These are phyloP conservation scores for Lactarius psammicola DNA, from an alignment of 768 basidiomycete species.

Conservation along the genomic window DNA sequence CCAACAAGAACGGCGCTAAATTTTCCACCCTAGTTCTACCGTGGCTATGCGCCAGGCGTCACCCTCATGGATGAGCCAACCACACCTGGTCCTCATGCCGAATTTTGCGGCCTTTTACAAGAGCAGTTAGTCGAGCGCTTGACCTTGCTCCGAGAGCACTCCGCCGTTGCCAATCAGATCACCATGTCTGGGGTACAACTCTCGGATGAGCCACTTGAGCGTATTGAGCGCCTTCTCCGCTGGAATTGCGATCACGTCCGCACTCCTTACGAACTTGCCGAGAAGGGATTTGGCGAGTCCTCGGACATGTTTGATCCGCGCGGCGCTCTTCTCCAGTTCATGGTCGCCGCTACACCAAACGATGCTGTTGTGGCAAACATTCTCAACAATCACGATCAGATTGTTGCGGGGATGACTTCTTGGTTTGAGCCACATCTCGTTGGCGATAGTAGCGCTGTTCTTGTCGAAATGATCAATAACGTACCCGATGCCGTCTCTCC, in stretches of 20 bases:
- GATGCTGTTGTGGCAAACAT: conserved; percentile 49
- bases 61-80: conserved; percentile 33
- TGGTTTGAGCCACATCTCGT: conserved; percentile 46
- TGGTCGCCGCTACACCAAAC: conserved; percentile 67
- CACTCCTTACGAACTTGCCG: conserved; percentile 41
- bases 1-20: neutral
- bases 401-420: conserved; percentile 50
- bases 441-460: conserved; percentile 41
- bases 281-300: conserved; percentile 18
- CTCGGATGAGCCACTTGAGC: conserved; percentile 30
- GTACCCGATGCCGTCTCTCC: conserved; percentile 79
- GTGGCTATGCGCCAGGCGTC: conserved; percentile 50
- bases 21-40: conserved; percentile 59
- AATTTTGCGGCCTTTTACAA: conserved; percentile 50
- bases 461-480: conserved; percentile 48
- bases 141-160: conserved; percentile 31
- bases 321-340: conserved; percentile 72
- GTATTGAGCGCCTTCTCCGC: conserved; percentile 47
- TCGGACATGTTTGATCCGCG: conserved; percentile 39
- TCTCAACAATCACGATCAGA: conserved; percentile 46
- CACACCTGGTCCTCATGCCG: conserved; percentile 44
- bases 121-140: conserved; percentile 39
- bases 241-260: conserved; percentile 58
- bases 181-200: conserved; percentile 39
- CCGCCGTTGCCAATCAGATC: conserved; percentile 32